Conservation (phyloP, 1,139 yeast genomes). For the Torulaspora globosa region DNA sequence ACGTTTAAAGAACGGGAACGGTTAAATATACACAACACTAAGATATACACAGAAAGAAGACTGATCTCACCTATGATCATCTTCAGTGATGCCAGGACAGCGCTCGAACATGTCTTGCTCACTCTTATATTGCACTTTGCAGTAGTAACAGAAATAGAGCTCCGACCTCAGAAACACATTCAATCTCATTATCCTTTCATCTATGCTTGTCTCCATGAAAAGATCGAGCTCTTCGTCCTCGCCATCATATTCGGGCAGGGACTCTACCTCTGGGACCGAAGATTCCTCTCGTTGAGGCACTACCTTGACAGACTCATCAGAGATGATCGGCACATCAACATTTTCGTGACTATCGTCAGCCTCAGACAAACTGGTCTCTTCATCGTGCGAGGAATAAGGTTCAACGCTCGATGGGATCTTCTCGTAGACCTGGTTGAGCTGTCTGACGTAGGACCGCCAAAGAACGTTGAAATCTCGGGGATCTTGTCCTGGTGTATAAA, state of each 20-base stretch:
- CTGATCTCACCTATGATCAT: slow-evolving; percentile 37
- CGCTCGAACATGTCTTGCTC: slow-evolving; percentile 39
- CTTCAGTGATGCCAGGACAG: slow-evolving; percentile 47
- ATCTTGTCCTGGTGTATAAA: slow-evolving; percentile 26
- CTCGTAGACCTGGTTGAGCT: slow-evolving; percentile 13
- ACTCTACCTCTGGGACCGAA: slow-evolving; percentile 8
- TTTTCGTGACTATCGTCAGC: neutral
- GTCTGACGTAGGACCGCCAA: slow-evolving; percentile 37
- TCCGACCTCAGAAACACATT: slow-evolving; percentile 40
- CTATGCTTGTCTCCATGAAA: slow-evolving; percentile 31
- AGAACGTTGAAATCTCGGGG: slow-evolving; percentile 37
- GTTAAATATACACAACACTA: slow-evolving; percentile 2
- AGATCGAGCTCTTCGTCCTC: slow-evolving; percentile 37
- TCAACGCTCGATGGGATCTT: slow-evolving; percentile 8
- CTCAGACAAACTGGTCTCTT: neutral
- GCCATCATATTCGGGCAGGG: slow-evolving; percentile 17
- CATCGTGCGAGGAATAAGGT: slow-evolving; percentile 6
- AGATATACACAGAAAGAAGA: neutral
- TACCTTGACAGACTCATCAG: neutral
- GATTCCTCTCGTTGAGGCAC: slow-evolving; percentile 2
- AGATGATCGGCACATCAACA: neutral
- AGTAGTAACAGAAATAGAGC: slow-evolving; percentile 46
- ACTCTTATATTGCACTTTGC: slow-evolving; percentile 42
- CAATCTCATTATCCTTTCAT: slow-evolving; percentile 34
- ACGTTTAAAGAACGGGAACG: slow-evolving; percentile 1